Evolutionary conservation across 805 yeast genomes (phyloP), one percentile per base, ranked within the genome.

Genomic region (Debaryomyces castellii): DNA sequence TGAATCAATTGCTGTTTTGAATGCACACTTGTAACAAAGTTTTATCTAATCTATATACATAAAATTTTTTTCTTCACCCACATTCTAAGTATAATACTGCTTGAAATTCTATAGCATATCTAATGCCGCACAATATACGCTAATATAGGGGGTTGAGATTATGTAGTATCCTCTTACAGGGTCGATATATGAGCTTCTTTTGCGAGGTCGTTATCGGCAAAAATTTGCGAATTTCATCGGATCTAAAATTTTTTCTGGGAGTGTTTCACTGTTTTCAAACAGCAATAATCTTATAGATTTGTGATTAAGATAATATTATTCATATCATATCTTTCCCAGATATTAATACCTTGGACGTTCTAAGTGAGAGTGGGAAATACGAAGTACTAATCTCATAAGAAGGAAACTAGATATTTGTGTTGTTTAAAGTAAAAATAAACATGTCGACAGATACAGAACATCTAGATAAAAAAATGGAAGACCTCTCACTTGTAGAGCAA

Each of bases 401-500:
- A 3, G 34, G 10, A 30, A 30, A 14, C 18, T 14, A 30, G 20
- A 30, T 14, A 30, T 30, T 16, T 30, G 34, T 30, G 34, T 30
- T 30, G n/a, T n/a, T 30, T 4, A 12, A 23, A 25, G 22, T 23
- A 24, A 17, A 17, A 16, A 25, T 17, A 9, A 48, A 34, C 27
- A 49, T 49, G 51, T 22, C 45, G 10, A 43, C 23, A 24, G 38
- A 43, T 18, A 43, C 40, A 30, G 47, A 49, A 8, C 49, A 43
- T 30, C 35, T 49, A 32, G 44, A 49, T 43, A 25, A 40, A 18
- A 43, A 49, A 36, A 39, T 51, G 22, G 48, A 49, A 36, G 34
- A 38, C 40, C 44, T 51, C 38, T 44, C 52, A 4, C 35, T 51
- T 14, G 36, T 9, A n/a, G 51, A 51, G 33, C 34, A n/a, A 12